A percentile compares a stretch with the other conserved stretches of the same genome.
phyloP scores from a whole-genome alignment of 2,329 filamentous ascomycete genomes.

The Microdochium nivale region DNA sequence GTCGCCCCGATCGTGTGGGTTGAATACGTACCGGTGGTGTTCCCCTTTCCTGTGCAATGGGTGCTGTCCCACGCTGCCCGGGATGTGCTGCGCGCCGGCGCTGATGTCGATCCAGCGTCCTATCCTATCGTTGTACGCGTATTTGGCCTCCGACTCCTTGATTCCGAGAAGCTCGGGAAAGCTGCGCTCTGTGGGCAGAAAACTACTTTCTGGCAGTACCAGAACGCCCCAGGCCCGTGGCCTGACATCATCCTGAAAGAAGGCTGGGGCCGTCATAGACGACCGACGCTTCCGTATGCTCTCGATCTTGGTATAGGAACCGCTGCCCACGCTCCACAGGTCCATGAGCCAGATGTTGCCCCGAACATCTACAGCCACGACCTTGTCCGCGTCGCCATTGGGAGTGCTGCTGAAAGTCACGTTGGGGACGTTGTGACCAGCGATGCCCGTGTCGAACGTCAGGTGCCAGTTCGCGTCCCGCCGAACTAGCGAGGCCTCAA shows the following conservation, averaged over 20 bases:
- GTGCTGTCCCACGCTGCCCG: conserved; percentile 15
- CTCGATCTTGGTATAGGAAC: conserved; percentile 7
- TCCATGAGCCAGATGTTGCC: conserved; percentile 40
- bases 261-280: not conserved
- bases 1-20: conserved; percentile 6
- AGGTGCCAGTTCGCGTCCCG: conserved; percentile 38
- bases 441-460: conserved; percentile 28
- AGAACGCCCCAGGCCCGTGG: conserved; percentile 40
- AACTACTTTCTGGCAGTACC: conserved; percentile 33
- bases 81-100: conserved; percentile 9
- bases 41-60: conserved; percentile 13
- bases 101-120: conserved; percentile 18
- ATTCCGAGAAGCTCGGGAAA: conserved; percentile 22
- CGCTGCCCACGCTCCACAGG: conserved; percentile 34
- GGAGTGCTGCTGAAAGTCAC: conserved; percentile 40
- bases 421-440: conserved; percentile 41
- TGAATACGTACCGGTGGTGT: conserved; percentile 6
- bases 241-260: conserved; percentile 4
- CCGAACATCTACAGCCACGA: conserved; percentile 42
- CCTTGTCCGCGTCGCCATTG: conserved; percentile 36
- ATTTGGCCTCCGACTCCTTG: conserved; percentile 10
- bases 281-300: conserved; percentile 7
- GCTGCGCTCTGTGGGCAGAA: conserved; percentile 20
- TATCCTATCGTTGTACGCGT: conserved; percentile 6
- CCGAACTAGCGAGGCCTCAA: not conserved